Evolutionary conservation across 176 grass and related monocot genomes (phyloP), one percentile per base, ranked within the genome.

Genomic region (Secale cereale): DNA sequence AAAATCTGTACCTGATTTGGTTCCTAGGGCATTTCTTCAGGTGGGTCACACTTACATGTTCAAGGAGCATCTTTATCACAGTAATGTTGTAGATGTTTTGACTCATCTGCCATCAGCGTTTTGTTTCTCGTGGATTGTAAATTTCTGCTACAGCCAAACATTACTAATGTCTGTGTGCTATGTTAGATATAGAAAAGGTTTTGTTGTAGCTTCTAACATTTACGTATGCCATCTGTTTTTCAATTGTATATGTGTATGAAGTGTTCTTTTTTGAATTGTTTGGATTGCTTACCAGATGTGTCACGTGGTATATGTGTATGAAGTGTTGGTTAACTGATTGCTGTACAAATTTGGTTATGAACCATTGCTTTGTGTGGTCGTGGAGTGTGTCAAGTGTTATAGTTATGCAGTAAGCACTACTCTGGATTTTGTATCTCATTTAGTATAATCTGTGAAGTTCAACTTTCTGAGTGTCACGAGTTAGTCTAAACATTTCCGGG

Each of bases 21-120:
- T 98, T 91, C 81, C 96, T 87, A 84, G 93, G 81, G 86, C 96
- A 81, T 89, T 94, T 94, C 89, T 98, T n/a, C 96, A 95, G 93
- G 93, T 95, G 79, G 46, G 50, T 74, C 28, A 77, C 33, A 74
- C 60, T 74, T 29, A 37, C 4, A 36, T 79, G 59, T 87, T 87
- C 25, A 27, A 54, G 6, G 48, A 45, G 6, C 25, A 77, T 59
- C 12, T 67, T 29, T 7, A 31, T 39, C 23, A 45, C 31, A 33
- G 37, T 31, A 39, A 39, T 66, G 62, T 11, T 48, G 54, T 73
- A 31, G 23, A 59, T 57, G 7, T 77, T 77, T 27, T 73, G 59
- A 52, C 39, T 75, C 57, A n/a, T 35, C 30, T 74, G 10, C 8
- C 40, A 15, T 67, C 29, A 67, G 13, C 27, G 20, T 79, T 67